phyloP scores from a whole-genome alignment of 2,329 filamentous ascomycete genomes.

The Ophiocordyceps australis region DNA sequence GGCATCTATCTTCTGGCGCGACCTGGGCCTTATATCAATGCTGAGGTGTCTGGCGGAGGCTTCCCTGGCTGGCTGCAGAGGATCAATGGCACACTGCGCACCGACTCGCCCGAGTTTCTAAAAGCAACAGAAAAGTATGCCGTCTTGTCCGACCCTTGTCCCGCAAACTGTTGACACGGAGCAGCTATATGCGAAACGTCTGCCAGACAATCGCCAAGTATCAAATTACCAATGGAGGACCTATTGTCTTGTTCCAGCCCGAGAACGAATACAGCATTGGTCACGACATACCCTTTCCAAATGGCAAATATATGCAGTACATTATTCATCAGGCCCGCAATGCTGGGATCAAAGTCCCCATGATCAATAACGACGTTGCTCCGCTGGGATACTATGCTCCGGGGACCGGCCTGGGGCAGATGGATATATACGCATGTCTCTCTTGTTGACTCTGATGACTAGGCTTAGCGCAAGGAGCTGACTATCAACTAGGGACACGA shows the following conservation, averaged over 20 bases:
- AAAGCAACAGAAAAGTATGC: constrained; percentile 45
- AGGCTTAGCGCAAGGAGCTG: background rate
- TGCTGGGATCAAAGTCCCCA: constrained; percentile 54
- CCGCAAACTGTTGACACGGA: background rate
- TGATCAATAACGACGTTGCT: constrained; percentile 59
- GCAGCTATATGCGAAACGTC: constrained; percentile 41
- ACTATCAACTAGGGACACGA: constrained; percentile 10
- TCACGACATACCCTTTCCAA: constrained; percentile 35
- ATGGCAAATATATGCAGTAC: constrained; percentile 50
- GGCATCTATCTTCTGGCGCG: constrained; percentile 62
- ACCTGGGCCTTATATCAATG: constrained; percentile 63
- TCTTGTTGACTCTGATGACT: constrained; percentile 2
- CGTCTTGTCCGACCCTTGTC: too few species aligned
- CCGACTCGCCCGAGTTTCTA: constrained; percentile 41
- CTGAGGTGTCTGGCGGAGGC: constrained; percentile 57
- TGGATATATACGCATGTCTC: constrained; percentile 46
- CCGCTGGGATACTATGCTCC: constrained; percentile 43
- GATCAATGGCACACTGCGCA: constrained; percentile 45
- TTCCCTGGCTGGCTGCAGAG: constrained; percentile 68
- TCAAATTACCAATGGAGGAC: constrained; percentile 71
- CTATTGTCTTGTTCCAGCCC: constrained; percentile 60
- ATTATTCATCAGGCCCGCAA: constrained; percentile 49
- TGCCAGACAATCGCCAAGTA: constrained; percentile 49
- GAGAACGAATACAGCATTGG: constrained; percentile 62
- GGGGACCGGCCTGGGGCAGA: constrained; percentile 31